Evolutionary conservation across 176 grass and related monocot genomes (phyloP).

Genomic region (Rhynchospora breviuscula): DNA sequence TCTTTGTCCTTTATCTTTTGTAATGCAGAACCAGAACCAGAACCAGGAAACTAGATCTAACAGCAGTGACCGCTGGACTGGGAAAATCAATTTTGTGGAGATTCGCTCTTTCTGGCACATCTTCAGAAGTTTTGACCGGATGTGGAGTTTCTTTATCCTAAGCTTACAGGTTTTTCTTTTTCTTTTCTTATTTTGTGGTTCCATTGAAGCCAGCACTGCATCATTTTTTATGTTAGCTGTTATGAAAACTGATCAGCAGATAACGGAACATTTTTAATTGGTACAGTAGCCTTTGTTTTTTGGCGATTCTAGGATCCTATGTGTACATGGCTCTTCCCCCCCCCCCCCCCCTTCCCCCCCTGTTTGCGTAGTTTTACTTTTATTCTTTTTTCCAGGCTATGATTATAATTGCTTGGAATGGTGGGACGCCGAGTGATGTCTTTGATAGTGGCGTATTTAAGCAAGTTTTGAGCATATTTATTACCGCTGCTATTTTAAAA

Average conservation of each 20-base stretch:
- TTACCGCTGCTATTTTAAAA: slow-evolving; percentile 85
- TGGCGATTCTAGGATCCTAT: neutral
- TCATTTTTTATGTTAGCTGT: neutral
- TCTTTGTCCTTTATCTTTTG: slow-evolving; percentile 9
- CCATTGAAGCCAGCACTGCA: neutral
- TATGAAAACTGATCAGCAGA: neutral
- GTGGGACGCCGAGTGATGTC: slow-evolving; percentile 76
- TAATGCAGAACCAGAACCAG: slow-evolving; percentile 32
- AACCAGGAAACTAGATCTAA: slow-evolving; percentile 46
- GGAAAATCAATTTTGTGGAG: slow-evolving; percentile 98
- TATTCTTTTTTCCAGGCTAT: slow-evolving; percentile 53
- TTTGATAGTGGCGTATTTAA: slow-evolving; percentile 89
- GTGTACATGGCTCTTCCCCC: neutral
- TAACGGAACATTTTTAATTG: neutral
- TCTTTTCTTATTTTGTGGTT: neutral
- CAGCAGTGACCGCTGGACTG: slow-evolving; percentile 64
- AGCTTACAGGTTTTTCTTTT: slow-evolving; percentile 68
- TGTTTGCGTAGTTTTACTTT: slow-evolving; percentile 30
- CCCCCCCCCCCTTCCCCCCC: neutral
- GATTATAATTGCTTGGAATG: slow-evolving; percentile 98
- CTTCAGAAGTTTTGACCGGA: slow-evolving; percentile 96
- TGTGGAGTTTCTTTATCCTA: slow-evolving; percentile 98
- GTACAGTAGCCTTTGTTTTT: neutral
- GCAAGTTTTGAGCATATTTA: slow-evolving; percentile 94
- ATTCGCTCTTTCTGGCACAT: slow-evolving; percentile 98